Base-by-base conservation (phyloP, 2,329 filamentous ascomycete species). In the Alternaria sp. region DNA sequence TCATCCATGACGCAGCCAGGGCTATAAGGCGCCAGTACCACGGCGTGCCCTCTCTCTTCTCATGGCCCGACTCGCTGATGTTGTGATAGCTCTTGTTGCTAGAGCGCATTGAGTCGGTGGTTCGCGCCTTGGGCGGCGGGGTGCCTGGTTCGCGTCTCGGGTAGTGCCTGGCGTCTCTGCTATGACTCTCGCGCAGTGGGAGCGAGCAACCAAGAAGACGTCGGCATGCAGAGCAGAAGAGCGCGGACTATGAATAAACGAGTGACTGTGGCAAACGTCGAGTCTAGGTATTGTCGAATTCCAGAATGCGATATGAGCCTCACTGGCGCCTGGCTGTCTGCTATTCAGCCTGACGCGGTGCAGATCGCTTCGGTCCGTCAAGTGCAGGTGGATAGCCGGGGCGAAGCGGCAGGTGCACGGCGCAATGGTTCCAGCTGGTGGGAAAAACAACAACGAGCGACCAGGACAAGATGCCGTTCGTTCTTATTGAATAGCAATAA, bases 21-120 rank as follows among this genome's bases (percentile, higher is more conserved):
- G 83, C 82, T 36, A 82, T 76, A 23, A 81, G 68, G 61, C 80
- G 79, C 83, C 83, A 85, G 68, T 85, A 85, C 83, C 83, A 85
- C 45, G 83, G 74, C 40, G 71, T 74, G 26, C 55, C 55, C 54
- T 73, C 73, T 46, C 58, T 67, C 21, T 63, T 62, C 19, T 67
- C 70, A 46, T 69, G 55, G 30, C 68, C 66, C 44, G 71, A 65
- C 23, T 69, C 64, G 61, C 56, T 59, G 57, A 79, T 71, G 67
- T 73, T 73, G 67, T 71, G 70, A 67, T 79, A 79, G 59, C 60
- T 68, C 54, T 70, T 71, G 59, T 72, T 73, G 52, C 65, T 60
- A 46, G 74, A 73, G 69, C 68, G 71, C 76, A 79, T 77, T 72
- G 72, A 65, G 59, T 60, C 67, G 68, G 65, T 68, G 57, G 64